Conservation (phyloP, 345 rosid genomes). For the Pseudoturritis turrita region DNA sequence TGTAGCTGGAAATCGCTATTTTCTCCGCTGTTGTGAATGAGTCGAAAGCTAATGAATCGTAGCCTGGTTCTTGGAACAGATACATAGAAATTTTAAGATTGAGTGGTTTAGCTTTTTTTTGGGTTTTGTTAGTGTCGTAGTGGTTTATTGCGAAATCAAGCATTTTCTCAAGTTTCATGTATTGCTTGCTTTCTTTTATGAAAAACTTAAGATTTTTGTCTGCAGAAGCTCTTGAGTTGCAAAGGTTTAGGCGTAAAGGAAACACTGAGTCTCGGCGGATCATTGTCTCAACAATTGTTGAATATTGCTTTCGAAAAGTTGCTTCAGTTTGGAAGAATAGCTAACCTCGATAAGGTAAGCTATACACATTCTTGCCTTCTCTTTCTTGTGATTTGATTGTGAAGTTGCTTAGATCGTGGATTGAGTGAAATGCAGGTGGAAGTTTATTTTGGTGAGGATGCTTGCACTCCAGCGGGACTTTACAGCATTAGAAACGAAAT, state of each 20-base stretch:
- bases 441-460: slow-evolving; percentile 63
- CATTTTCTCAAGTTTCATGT: neutral
- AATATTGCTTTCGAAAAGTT: slow-evolving; percentile 37
- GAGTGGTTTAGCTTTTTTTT: too few relatives aligned
- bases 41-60: too few relatives aligned
- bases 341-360: slow-evolving; percentile 65
- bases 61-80: too few relatives aligned
- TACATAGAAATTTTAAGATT: too few relatives aligned
- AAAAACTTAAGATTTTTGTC: neutral
- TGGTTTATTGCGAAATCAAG: neutral
- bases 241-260: slow-evolving; percentile 52
- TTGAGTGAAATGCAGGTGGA: slow-evolving; percentile 63
- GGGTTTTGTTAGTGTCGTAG: too few relatives aligned
- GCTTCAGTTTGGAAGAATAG: slow-evolving; percentile 62
- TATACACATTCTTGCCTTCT: neutral
- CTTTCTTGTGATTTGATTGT: neutral
- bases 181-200: neutral
- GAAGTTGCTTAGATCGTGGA: slow-evolving; percentile 4
- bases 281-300: slow-evolving; percentile 37
- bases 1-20: too few relatives aligned
- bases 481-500: slow-evolving; percentile 70
- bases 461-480: slow-evolving; percentile 35
- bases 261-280: slow-evolving; percentile 32
- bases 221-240: slow-evolving; percentile 52
- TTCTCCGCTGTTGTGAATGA: too few relatives aligned